Evolutionary conservation across 176 grass and related monocot species (phyloP).

Genomic region (Triticum monococcum): DNA sequence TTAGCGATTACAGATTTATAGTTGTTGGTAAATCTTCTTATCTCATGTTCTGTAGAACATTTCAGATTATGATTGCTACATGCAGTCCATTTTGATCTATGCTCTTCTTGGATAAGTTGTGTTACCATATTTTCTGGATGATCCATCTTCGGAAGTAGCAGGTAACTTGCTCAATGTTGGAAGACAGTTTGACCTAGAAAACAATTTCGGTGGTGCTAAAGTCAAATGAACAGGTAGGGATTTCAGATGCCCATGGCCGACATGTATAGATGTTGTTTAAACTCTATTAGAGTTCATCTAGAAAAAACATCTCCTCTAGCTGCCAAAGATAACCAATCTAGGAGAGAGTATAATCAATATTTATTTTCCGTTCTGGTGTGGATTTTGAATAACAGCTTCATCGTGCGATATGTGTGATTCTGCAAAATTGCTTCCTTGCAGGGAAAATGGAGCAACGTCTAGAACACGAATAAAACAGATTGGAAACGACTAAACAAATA

Average conservation of each 20-base stretch:
- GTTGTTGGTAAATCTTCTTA: conserved; percentile 11
- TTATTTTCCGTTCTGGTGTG: background rate
- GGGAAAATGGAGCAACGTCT: background rate
- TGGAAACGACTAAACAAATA: background rate
- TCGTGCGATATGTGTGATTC: background rate
- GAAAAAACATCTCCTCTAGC: too few species aligned
- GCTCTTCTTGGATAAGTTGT: background rate
- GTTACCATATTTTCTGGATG: background rate
- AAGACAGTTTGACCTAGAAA: background rate
- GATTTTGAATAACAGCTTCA: background rate
- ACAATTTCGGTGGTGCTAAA: background rate
- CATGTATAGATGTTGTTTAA: too few species aligned
- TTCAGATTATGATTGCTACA: conserved; percentile 4
- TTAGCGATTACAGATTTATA: background rate
- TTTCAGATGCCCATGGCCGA: too few species aligned
- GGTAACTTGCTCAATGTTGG: background rate
- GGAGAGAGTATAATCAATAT: too few species aligned
- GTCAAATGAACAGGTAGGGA: too few species aligned
- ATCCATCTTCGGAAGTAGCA: background rate
- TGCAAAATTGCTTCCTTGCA: background rate
- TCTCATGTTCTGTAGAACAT: conserved; percentile 6
- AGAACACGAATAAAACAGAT: background rate
- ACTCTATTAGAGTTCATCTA: too few species aligned
- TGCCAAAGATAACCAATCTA: too few species aligned
- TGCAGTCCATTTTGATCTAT: background rate